These are phyloP conservation scores for Cryptococcus sp. DNA, from an alignment of 1,284 basidiomycete genomes.

Conservation along the genomic window DNA sequence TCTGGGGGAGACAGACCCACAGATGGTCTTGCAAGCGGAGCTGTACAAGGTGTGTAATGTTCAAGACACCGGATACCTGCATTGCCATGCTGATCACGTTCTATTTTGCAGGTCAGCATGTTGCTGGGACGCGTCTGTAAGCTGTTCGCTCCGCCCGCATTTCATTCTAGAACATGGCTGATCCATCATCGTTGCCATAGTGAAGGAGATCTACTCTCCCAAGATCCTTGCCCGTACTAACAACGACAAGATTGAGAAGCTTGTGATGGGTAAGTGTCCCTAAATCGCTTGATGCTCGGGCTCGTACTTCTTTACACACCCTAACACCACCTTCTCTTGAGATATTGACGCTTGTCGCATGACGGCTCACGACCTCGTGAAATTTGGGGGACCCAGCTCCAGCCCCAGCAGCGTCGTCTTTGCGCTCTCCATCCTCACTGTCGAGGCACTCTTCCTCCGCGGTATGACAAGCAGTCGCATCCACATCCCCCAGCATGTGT, in stretches of 20 bases:
- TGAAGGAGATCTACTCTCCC: constrained; percentile 4
- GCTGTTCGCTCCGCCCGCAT: background rate
- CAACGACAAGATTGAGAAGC: constrained; percentile 1
- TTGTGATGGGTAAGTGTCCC: constrained; percentile 2
- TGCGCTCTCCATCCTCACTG: constrained; percentile 3
- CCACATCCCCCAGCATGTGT: background rate
- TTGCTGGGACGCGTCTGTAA: constrained; percentile 5
- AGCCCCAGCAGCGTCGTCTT: constrained; percentile 1
- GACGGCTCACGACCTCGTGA: background rate
- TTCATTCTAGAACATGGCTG: too few relatives aligned
- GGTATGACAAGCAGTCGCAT: background rate
- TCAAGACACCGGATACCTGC: too few relatives aligned
- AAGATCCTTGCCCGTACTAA: constrained; percentile 3
- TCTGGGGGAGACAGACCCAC: background rate
- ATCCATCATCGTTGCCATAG: background rate
- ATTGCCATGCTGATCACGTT: too few relatives aligned
- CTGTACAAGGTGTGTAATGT: background rate
- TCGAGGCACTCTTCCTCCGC: constrained; percentile 4
- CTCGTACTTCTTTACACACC: too few relatives aligned
- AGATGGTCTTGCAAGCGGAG: constrained; percentile 2
- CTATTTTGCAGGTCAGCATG: constrained; percentile 1
- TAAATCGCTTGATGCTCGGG: too few relatives aligned
- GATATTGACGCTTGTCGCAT: constrained; percentile 1
- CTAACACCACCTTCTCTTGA: too few relatives aligned
- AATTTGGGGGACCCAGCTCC: background rate